Evolutionary conservation across 805 yeast species (phyloP), one percentile per base, ranked within the genome.

Genomic region (Candida piceae): DNA sequence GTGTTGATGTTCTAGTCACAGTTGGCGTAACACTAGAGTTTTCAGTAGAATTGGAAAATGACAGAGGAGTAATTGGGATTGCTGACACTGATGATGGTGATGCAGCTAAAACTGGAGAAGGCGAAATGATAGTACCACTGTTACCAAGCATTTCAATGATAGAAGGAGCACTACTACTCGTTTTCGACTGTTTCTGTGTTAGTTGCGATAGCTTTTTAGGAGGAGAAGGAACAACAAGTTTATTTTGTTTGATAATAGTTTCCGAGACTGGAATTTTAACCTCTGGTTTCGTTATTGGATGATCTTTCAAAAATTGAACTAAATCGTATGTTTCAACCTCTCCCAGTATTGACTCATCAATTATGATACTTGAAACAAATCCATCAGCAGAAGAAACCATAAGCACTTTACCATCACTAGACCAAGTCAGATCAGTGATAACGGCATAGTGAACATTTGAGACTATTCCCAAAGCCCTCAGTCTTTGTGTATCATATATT

Each of bases 371-470:
- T 1, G 96, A 82, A 46, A 96, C 83, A 57, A 88, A 90, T 15
- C 97, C 97, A 58, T 93, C 98, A 0, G 95, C 84, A 0, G 96
- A 84, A 6, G 95, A 78, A 17, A 84, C 68, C 48, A 90, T 66
- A 13, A 93, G 59, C 11, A 74, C 63, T 12, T 61, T 59, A 0
- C 97, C 98, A 57, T 85, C 88, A 4, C 63, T 60, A 16, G 84
- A 72, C 98, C 98, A 93, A 7, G 81, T 63, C 32, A 90, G 53
- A 56, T 93, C 98, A 0, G 98, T 89, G 23, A 93, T 70, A 1
- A 93, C 77, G 2, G 94, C 80, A 52, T 89, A 89, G 55, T 93
- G 98, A 34, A 93, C 66, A 50, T 87, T 87, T 0, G 84, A 72
- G 3, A 82, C 81, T 11, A 75, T 63, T 5, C 89, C 93, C 16